Evolutionary conservation across 352 stramenopile species (phyloP).

Genomic region (Phytophthora multivora): DNA sequence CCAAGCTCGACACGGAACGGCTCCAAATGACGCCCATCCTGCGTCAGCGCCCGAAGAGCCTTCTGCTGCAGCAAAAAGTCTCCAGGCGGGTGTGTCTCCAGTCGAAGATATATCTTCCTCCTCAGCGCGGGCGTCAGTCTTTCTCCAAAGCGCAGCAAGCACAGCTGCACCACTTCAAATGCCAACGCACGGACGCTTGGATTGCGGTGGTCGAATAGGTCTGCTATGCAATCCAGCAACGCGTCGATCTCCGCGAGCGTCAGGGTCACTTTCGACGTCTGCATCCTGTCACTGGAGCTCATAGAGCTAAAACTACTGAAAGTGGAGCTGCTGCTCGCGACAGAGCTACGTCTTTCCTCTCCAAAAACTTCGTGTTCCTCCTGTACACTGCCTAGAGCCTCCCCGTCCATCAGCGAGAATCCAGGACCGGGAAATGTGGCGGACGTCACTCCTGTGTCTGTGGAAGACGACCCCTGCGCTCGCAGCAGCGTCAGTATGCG

Average conservation of each 20-base stretch:
- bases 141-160: conserved; percentile 62
- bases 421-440: conserved; percentile 31
- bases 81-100: conserved; percentile 51
- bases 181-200: conserved; percentile 66
- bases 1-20: conserved; percentile 76
- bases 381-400: conserved; percentile 33
- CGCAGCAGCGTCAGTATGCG: conserved; percentile 51
- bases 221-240: conserved; percentile 70
- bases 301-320: conserved; percentile 24
- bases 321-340: conserved; percentile 13
- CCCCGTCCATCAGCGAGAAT: conserved; percentile 11
- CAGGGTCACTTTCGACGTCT: conserved; percentile 15
- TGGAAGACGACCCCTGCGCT: conserved; percentile 20
- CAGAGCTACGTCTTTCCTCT: conserved; percentile 11
- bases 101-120: conserved; percentile 55
- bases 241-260: conserved; percentile 55
- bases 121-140: conserved; percentile 49
- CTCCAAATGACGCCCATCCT: conserved; percentile 67
- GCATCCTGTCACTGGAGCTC: conserved; percentile 15
- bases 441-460: conserved; percentile 20
- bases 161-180: conserved; percentile 78
- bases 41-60: conserved; percentile 61
- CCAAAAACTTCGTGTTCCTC: conserved; percentile 19
- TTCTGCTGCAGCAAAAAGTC: conserved; percentile 74
- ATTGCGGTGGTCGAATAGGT: conserved; percentile 78